Evolutionary conservation across 306 rosid species (phyloP).

Genomic region (Trichosanthes cucumerina): DNA sequence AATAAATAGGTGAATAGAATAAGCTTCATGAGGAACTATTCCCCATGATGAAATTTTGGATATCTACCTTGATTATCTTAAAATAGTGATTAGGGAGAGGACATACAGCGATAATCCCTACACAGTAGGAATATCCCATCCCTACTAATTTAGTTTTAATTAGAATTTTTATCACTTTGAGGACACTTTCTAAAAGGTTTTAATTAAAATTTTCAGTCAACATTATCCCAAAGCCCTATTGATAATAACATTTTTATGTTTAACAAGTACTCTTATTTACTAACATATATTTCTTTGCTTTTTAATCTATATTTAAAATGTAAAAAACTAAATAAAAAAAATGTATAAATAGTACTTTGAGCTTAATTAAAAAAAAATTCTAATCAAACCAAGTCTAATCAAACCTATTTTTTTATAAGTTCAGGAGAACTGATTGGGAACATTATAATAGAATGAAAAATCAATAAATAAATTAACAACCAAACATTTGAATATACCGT

Average conservation of each 20-base stretch:
- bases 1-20: background rate
- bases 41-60: background rate
- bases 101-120: background rate
- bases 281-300: background rate
- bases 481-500: background rate
- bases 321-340: background rate
- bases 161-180: background rate
- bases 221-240: background rate
- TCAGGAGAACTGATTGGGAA: background rate
- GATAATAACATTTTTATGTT: background rate
- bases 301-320: background rate
- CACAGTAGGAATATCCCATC: background rate
- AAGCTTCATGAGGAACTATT: background rate
- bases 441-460: background rate
- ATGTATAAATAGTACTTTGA: too few species aligned
- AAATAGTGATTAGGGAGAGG: slow-evolving; percentile 1
- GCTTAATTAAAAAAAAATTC: too few species aligned
- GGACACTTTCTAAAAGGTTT: background rate
- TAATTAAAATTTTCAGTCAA: background rate
- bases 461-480: background rate
- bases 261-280: background rate
- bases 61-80: background rate
- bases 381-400: background rate
- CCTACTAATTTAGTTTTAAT: background rate
- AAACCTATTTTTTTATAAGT: background rate